Base-by-base conservation (phyloP, 768 basidiomycete genomes). In the Galerina marginata region DNA sequence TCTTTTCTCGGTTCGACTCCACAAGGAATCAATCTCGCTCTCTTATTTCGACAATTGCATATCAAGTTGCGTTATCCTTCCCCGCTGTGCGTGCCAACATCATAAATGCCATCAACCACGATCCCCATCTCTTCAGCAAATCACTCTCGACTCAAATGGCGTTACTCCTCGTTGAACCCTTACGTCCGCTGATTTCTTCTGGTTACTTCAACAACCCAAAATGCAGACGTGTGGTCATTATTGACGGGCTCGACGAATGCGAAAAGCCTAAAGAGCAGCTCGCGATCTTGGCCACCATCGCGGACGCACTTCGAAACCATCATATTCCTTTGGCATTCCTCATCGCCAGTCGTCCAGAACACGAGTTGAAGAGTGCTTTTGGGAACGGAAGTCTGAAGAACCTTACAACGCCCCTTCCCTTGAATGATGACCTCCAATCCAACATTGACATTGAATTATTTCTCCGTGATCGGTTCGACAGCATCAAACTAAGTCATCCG, bases 31-130 rank as follows among this genome's bases (percentile, higher is more conserved):
- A 65, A 6, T 67, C 65, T 2, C 63, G 56, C 25, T 61, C 65
- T n/a, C 66, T 78, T 4, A 52, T 77, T 7, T 60, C 75, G 1
- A 75, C 77, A 0, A 54, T 78, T 29, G 72, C 71, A 1, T 71
- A 66, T 3, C 77, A 78, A 42, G 58, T 78, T 2, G 64, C 64
- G 6, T 23, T 54, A 0, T 47, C 51, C 11, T 26, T 51, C 56
- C 55, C 53, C 23, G 39, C 16, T n/a, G 56, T 58, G 14, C 56
- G 45, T 14, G 39, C 16, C 1, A 15, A 53, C 4, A 46, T 72
- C 9, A 46, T 36, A 9, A 33, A 50, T n/a, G 45, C 55, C 10
- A 29, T 69, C 5, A 59, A 66, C 40, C 26, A 38, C 9, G 65
- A 71, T 37, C 63, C 69, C 14, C 58, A 59, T 4, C 42, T 73